Conservation (phyloP, 148 eudicot species). For the Hydrangea macrophylla region DNA sequence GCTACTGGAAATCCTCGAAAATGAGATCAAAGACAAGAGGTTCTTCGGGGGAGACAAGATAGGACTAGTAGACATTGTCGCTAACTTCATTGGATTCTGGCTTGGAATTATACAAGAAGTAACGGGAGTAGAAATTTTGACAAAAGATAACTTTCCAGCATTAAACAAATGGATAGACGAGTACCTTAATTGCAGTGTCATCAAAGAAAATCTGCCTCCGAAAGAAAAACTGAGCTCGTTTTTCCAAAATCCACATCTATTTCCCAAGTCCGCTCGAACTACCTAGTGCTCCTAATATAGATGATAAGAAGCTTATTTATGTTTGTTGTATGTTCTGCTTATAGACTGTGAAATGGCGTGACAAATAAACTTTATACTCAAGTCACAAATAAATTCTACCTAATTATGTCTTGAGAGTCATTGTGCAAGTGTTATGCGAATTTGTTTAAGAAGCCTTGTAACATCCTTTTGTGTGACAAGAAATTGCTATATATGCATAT, state of each 20-base stretch:
- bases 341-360: not conserved
- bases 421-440: not conserved
- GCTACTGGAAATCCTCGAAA: constrained; percentile 32
- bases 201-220: constrained; percentile 36
- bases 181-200: constrained; percentile 13
- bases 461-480: too few relatives aligned
- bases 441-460: not conserved
- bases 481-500: too few relatives aligned
- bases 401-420: not conserved
- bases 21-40: constrained; percentile 35
- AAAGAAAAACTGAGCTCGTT: constrained; percentile 17
- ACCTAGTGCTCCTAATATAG: too few relatives aligned
- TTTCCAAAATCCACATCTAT: not conserved
- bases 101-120: constrained; percentile 26
- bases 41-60: constrained; percentile 48
- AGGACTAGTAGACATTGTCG: constrained; percentile 41
- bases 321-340: not conserved
- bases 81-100: constrained; percentile 37
- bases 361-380: too few relatives aligned
- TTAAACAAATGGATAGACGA: constrained; percentile 34
- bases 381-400: not conserved
- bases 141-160: constrained; percentile 31
- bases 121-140: constrained; percentile 26
- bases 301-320: not conserved
- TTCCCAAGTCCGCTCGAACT: too few relatives aligned